Evolutionary conservation across 2,329 filamentous ascomycete genomes (phyloP).

Genomic region (Tolypocladium guangdongense): DNA sequence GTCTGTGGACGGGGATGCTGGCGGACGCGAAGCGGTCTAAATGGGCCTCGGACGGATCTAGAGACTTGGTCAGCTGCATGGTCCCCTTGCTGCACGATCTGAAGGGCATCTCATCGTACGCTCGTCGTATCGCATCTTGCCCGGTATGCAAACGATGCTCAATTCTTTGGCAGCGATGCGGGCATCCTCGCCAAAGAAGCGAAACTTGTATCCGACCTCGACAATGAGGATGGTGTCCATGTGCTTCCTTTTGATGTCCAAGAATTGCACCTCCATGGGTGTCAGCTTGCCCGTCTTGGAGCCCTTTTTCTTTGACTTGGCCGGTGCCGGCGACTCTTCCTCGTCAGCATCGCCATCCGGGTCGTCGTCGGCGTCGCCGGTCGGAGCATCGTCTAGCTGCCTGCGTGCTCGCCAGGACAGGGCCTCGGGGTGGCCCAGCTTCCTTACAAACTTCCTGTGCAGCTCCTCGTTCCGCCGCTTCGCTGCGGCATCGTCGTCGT

Average conservation of each 20-base stretch:
- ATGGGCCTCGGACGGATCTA: constrained; percentile 81
- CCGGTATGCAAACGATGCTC: constrained; percentile 92
- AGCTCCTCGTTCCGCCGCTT: constrained; percentile 55
- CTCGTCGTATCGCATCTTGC: constrained; percentile 89
- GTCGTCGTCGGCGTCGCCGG: constrained; percentile 42
- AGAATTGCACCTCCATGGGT: constrained; percentile 84
- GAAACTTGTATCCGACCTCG: constrained; percentile 96
- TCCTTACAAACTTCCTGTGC: constrained; percentile 80
- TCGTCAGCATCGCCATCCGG: constrained; percentile 49
- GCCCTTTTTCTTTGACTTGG: constrained; percentile 53
- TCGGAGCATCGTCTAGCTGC: constrained; percentile 40
- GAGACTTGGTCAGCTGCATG: not conserved
- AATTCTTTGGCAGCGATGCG: constrained; percentile 79
- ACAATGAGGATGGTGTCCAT: constrained; percentile 84
- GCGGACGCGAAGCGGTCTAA: constrained; percentile 87
- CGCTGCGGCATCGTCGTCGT: constrained; percentile 35
- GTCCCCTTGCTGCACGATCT: not conserved
- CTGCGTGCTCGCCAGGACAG: constrained; percentile 54
- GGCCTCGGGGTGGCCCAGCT: constrained; percentile 77
- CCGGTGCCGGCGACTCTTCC: constrained; percentile 32
- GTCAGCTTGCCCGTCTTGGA: constrained; percentile 70
- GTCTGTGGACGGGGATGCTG: constrained; percentile 83
- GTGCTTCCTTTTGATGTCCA: constrained; percentile 88
- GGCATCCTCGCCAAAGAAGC: constrained; percentile 94
- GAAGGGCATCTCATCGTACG: constrained; percentile 33